Base-by-base conservation (phyloP, 2,329 filamentous ascomycete species). In the Xylariaceae sp. region DNA sequence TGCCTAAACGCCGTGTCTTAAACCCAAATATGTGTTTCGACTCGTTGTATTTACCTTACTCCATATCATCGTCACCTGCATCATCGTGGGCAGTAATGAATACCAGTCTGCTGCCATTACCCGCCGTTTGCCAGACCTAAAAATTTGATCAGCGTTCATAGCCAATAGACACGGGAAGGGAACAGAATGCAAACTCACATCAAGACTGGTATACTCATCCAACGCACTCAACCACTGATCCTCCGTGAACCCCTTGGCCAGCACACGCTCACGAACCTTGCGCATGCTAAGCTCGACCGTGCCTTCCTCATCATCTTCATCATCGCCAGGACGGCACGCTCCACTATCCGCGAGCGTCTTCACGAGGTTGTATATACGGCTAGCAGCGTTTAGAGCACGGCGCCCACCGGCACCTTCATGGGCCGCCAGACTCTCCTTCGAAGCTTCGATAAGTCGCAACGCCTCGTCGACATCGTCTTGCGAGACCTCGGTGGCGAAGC, bases 381-480 rank as follows among this genome's bases (percentile, higher is more conserved):
- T 92, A 72, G 83, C 92, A 28, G 90, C 86, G 47, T 89, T 96
- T 62, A 88, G 83, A 61, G 89, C 87, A 51, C 86, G 81, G 45
- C 83, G 76, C 47, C 78, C 75, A 45, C 77, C 70, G 65, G 66
- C 80, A 22, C 64, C 65, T 47, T 75, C 78, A 57, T 95, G 90
- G 31, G 86, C 82, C 65, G 93, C 88, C 64, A 99, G 75, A 60
- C 86, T 93, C 55, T 95, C 89, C 74, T 97, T 97, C 72, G 89
- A 94, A 51, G 96, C 90, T 71, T 97, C 93, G 45, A 96, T 81
- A 45, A 99, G 80, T 48, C 94, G 84, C 58, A 99, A 75, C 2
- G 94, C 92, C 74, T 99, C 94, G 66, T 99, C 94, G 6, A 97
- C 92, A 70, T 99, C 94, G 63, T 96, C 93, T 49, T 89, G 87